Percentiles rank a stretch among this genome's conserved stretches.
These are phyloP conservation scores for Thielaviopsis euricoi DNA, from an alignment of 2,329 filamentous ascomycete genomes.

Conservation along the genomic window DNA sequence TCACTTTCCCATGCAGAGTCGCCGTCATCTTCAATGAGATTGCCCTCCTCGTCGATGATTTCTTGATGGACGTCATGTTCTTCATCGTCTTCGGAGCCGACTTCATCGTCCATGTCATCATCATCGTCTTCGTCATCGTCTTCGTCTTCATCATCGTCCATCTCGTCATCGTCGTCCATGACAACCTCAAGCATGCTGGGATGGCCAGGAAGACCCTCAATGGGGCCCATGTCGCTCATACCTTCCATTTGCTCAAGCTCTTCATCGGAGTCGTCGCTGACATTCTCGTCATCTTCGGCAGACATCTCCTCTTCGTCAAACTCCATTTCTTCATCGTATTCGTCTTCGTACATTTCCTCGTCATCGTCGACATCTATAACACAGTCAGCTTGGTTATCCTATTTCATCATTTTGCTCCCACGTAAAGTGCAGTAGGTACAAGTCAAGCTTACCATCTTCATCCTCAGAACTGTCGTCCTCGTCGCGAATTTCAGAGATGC, in stretches of 20 bases:
- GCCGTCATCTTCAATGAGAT: slow-evolving; percentile 41
- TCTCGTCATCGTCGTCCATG: slow-evolving; percentile 52
- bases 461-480: slow-evolving; percentile 33
- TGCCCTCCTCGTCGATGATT: slow-evolving; percentile 47
- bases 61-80: slow-evolving; percentile 32
- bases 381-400: neutral
- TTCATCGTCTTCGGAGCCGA: slow-evolving; percentile 33
- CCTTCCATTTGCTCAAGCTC: slow-evolving; percentile 9
- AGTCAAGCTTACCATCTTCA: slow-evolving; percentile 34
- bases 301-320: slow-evolving; percentile 69
- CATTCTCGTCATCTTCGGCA: slow-evolving; percentile 65
- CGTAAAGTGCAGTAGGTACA: slow-evolving; percentile 7
- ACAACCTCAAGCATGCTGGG: slow-evolving; percentile 56
- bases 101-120: slow-evolving; percentile 36
- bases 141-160: slow-evolving; percentile 47
- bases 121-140: slow-evolving; percentile 38
- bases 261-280: slow-evolving; percentile 80
- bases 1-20: slow-evolving; percentile 46
- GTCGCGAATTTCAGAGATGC: slow-evolving; percentile 76
- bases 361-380: slow-evolving; percentile 39
- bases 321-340: slow-evolving; percentile 84
- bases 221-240: slow-evolving; percentile 65
- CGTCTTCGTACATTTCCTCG: slow-evolving; percentile 86
- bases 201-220: slow-evolving; percentile 56
- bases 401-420: slow-evolving; percentile 5